Evolutionary conservation across 768 basidiomycete species (phyloP).

Genomic region (Phaeotremella fagi): DNA sequence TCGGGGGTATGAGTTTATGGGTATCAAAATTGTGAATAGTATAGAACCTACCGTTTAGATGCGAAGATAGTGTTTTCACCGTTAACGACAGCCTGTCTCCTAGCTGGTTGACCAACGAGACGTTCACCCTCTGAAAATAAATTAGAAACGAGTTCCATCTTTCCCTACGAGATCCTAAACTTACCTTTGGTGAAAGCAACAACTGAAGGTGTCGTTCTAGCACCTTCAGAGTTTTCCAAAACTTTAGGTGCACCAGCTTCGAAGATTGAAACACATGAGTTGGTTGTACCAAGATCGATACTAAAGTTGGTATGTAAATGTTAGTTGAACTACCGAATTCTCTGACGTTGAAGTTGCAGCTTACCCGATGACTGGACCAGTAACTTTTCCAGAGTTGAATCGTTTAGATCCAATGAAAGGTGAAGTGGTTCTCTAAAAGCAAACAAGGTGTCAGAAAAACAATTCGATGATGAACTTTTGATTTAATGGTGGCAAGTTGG

Average conservation of each 20-base stretch:
- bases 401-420: constrained; percentile 57
- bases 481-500: constrained; percentile 2
- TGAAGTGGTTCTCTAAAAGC: constrained; percentile 25
- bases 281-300: constrained; percentile 74
- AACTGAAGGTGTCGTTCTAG: constrained; percentile 94
- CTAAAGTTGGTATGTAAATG: constrained; percentile 56
- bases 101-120: constrained; percentile 89
- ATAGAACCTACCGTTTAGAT: constrained; percentile 41
- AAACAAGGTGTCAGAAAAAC: no score
- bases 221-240: constrained; percentile 96
- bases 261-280: constrained; percentile 62
- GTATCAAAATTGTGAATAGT: constrained; percentile 3
- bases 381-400: constrained; percentile 94
- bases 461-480: no score
- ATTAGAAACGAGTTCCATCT: background rate
- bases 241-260: constrained; percentile 92
- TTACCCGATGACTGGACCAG: constrained; percentile 50
- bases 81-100: constrained; percentile 97
- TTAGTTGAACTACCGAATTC: constrained; percentile 61
- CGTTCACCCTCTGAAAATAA: constrained; percentile 73
- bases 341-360: constrained; percentile 1
- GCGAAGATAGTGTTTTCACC: constrained; percentile 87
- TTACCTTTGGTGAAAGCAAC: constrained; percentile 86
- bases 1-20: constrained; percentile 1
- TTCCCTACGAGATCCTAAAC: background rate